Evolutionary conservation across 2,329 filamentous ascomycete genomes (phyloP), one percentile per base, ranked within the genome.

Genomic region (Amesomyces nigricolor): DNA sequence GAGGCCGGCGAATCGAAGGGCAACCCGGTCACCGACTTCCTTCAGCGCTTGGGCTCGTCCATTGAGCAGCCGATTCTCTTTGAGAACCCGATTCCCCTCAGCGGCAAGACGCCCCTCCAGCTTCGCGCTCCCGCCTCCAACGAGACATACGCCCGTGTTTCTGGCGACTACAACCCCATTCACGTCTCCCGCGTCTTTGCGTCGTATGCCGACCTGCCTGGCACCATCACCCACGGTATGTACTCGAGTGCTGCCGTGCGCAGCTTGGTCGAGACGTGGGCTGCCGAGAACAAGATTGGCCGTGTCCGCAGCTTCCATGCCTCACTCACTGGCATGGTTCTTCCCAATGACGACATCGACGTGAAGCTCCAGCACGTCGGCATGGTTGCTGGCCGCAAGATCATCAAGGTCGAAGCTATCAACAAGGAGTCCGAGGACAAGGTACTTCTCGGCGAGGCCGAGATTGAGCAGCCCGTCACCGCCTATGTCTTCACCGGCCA

Each of bases 151-250:
- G 95, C 94, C 60, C 89, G 91, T 63, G 94, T 99, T 16, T 99
- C 95, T 50, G 94, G 94, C 46, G 94, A 99, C 71, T 99, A 91
- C 81, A 99, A 99, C 74, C 94, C 94, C 22, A 99, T 99, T 60
- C 94, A 99, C 78, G 94, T 99, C 44, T 96, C 94, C 11, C 88
- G 94, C 54, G 90, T 96, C 53, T 99, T 99, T 75, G 89, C 94
- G 32, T 90, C 85, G 74, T 99, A 97, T 67, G 95, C 94, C 70
- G 94, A 91, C 71, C 80, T 99, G 14, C 91, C 91, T 1, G 95
- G 94, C 48, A 99, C 94, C 44, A 99, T 99, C 68, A 99, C 94
- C 1, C 94, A 99, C 70, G 94, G 94, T 70, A 99, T 99, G 94
- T 99, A 97, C 79, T 95, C 92, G 1, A 97, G 92, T 72, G 94